phyloP scores from a whole-genome alignment of 352 stramenopile species.

The Phytophthora sansomeana region DNA sequence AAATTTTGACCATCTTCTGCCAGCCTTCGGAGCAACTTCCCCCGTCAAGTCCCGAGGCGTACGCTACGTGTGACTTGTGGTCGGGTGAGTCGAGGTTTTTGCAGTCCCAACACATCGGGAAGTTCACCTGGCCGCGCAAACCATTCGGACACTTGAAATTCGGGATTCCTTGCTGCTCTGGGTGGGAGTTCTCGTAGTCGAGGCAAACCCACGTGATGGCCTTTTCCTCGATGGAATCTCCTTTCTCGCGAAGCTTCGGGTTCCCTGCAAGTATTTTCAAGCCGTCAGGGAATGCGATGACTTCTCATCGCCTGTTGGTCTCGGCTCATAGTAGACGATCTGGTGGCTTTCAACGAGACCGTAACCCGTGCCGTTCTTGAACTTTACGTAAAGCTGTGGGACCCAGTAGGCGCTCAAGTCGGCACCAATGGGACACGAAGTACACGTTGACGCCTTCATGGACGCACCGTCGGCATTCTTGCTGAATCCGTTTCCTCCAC shows the following conservation, averaged over 20 bases:
- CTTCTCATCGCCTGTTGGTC: constrained; percentile 40
- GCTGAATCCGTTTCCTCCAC: constrained; percentile 62
- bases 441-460: constrained; percentile 56
- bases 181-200: constrained; percentile 50
- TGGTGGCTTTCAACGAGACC: constrained; percentile 58
- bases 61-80: constrained; percentile 62
- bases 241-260: constrained; percentile 37
- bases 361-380: constrained; percentile 65
- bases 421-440: constrained; percentile 56
- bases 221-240: constrained; percentile 48
- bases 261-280: constrained; percentile 63
- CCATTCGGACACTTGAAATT: constrained; percentile 55
- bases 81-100: constrained; percentile 54
- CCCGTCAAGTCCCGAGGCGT: constrained; percentile 51
- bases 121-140: constrained; percentile 61
- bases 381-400: constrained; percentile 58
- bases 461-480: constrained; percentile 43
- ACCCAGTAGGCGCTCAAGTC: constrained; percentile 65
- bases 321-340: constrained; percentile 61
- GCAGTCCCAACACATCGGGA: constrained; percentile 65
- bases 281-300: constrained; percentile 52
- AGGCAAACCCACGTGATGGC: constrained; percentile 60
- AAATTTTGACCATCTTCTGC: constrained; percentile 71
- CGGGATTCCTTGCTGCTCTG: constrained; percentile 55
- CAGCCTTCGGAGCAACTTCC: constrained; percentile 46